phyloP scores from a whole-genome alignment of 2,329 filamentous ascomycete genomes.

The Calonectria ilicicola region DNA sequence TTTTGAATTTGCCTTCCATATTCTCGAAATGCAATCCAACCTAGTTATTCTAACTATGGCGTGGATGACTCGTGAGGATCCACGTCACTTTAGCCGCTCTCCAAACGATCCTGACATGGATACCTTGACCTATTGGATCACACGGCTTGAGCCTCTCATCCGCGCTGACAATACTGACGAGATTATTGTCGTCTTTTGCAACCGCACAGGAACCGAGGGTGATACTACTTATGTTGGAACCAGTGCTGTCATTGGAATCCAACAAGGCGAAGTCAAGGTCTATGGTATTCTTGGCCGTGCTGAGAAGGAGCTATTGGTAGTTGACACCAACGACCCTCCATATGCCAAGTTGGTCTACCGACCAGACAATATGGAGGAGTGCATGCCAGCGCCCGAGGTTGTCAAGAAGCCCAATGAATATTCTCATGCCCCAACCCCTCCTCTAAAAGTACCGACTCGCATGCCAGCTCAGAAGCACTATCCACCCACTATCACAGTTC shows the following conservation, averaged over 20 bases:
- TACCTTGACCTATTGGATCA: slow-evolving; percentile 81
- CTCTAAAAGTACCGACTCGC: neutral
- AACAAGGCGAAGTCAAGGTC: slow-evolving; percentile 73
- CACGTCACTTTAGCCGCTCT: slow-evolving; percentile 56
- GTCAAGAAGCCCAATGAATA: neutral
- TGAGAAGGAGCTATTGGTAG: slow-evolving; percentile 75
- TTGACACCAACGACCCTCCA: slow-evolving; percentile 67
- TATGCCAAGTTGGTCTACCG: slow-evolving; percentile 58
- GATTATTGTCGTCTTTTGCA: slow-evolving; percentile 77
- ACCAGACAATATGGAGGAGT: neutral
- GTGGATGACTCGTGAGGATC: slow-evolving; percentile 74
- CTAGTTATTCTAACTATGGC: slow-evolving; percentile 82
- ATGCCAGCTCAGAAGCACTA: neutral
- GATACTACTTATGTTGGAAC: slow-evolving; percentile 79
- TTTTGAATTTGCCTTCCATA: slow-evolving; percentile 64
- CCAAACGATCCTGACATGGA: slow-evolving; percentile 76
- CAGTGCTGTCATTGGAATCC: slow-evolving; percentile 76
- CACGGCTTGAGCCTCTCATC: slow-evolving; percentile 75
- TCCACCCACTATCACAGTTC: slow-evolving; percentile 5
- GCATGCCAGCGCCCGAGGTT: neutral
- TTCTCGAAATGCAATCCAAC: slow-evolving; percentile 67
- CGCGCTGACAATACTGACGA: slow-evolving; percentile 64
- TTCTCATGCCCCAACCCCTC: neutral
- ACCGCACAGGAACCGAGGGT: slow-evolving; percentile 76
- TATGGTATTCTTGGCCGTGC: slow-evolving; percentile 78